Conservation (phyloP, 2,329 filamentous ascomycete genomes). For the Ilyonectria robusta region DNA sequence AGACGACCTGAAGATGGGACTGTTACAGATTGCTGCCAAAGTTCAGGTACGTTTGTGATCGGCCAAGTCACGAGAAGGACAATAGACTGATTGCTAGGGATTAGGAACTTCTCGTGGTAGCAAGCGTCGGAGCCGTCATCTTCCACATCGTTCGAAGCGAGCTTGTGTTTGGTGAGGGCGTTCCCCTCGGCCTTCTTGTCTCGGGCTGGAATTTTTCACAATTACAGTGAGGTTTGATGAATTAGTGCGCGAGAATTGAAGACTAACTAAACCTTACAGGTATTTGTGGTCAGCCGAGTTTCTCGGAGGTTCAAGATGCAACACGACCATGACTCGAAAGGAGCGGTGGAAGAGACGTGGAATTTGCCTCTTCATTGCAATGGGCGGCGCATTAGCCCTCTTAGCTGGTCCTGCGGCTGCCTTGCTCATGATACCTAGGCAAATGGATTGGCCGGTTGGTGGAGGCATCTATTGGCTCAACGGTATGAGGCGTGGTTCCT, state of each 20-base stretch:
- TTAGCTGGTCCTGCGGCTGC: conserved; percentile 10
- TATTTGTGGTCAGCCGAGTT: conserved; percentile 34
- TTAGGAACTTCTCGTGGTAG: conserved; percentile 19
- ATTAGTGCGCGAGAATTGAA: background rate
- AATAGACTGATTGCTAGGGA: background rate
- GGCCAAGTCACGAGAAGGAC: background rate
- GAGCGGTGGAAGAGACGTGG: background rate
- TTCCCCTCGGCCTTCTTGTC: conserved; percentile 29
- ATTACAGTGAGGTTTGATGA: conserved; percentile 10
- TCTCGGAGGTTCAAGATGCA: background rate
- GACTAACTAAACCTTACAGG: background rate
- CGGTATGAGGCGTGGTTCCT: conserved; percentile 1
- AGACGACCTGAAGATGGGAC: conserved; percentile 17
- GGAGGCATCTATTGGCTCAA: conserved; percentile 31
- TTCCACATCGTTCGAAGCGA: conserved; percentile 24
- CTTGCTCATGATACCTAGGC: conserved; percentile 31
- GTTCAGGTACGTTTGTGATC: conserved; percentile 18
- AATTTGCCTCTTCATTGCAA: conserved; percentile 15
- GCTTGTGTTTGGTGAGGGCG: conserved; percentile 22
- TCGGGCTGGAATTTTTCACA: conserved; percentile 25
- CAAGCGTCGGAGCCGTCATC: conserved; percentile 24
- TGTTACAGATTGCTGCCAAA: conserved; percentile 25
- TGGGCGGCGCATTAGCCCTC: conserved; percentile 22
- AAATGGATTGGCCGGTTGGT: conserved; percentile 18
- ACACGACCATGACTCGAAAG: background rate